These are phyloP conservation scores for Colletotrichum brevisporum DNA, from an alignment of 2,329 filamentous ascomycete genomes.

Conservation along the genomic window DNA sequence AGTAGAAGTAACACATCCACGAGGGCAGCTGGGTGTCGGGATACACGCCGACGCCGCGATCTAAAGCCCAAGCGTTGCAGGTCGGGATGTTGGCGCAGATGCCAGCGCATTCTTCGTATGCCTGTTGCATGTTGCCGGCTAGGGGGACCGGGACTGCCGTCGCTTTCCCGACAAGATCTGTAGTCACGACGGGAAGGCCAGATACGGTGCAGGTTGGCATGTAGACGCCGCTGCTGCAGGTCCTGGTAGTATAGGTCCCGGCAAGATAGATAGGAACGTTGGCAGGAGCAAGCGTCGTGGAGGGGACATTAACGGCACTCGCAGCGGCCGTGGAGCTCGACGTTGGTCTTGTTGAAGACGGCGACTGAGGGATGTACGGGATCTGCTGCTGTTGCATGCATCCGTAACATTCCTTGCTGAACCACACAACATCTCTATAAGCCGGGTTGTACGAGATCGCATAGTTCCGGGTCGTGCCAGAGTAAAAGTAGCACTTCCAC, in stretches of 20 bases:
- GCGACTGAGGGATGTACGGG: background rate
- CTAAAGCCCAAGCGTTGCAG: constrained; percentile 18
- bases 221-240: background rate
- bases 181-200: constrained; percentile 8
- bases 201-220: constrained; percentile 15
- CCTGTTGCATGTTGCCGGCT: constrained; percentile 4
- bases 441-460: constrained; percentile 4
- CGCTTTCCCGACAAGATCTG: constrained; percentile 1
- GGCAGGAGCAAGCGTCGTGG: background rate
- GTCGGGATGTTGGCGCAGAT: constrained; percentile 16
- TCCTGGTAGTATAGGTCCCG: constrained; percentile 1
- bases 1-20: constrained; percentile 21
- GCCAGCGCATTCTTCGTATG: constrained; percentile 14
- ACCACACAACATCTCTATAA: background rate
- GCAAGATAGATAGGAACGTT: constrained; percentile 1
- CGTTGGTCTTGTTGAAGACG: background rate
- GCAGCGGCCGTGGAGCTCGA: too few relatives aligned
- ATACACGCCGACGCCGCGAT: constrained; percentile 4
- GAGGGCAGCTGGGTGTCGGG: background rate
- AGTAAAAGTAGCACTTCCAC: constrained; percentile 7
- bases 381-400: constrained; percentile 3
- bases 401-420: background rate
- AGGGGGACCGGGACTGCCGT: background rate
- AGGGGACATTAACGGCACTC: background rate
- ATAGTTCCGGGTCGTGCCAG: background rate